A percentile compares a stretch with the other conserved stretches of the same genome.
Conservation (phyloP, 2,329 filamentous ascomycete species). For the Colletotrichum phormii region DNA sequence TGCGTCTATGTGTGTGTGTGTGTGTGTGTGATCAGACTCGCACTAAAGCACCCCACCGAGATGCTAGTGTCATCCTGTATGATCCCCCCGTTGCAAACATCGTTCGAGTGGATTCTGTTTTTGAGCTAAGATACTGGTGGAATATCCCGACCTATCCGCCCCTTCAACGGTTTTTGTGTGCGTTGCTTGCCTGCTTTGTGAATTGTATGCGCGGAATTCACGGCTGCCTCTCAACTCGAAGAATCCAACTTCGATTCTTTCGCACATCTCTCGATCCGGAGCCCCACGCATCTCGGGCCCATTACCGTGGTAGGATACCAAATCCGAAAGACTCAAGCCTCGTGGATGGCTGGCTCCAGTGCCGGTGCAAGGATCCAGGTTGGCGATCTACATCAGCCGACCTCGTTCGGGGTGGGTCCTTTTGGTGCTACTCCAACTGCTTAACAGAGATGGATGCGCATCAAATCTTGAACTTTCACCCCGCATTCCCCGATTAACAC, state of each 20-base stretch:
- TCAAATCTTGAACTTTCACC: conserved; percentile 8
- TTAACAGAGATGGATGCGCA: neutral
- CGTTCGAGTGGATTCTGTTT: neutral
- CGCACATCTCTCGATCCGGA: conserved; percentile 15
- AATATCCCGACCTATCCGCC: conserved; percentile 18
- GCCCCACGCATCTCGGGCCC: conserved; percentile 17
- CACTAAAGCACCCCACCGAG: conserved; percentile 12
- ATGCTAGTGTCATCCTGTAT: neutral
- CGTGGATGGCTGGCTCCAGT: conserved; percentile 22
- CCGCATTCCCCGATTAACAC: conserved; percentile 17
- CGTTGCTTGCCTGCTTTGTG: neutral
- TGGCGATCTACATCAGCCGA: conserved; percentile 30
- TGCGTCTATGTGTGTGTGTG: neutral
- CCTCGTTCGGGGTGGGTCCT: conserved; percentile 11
- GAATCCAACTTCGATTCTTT: conserved; percentile 1
- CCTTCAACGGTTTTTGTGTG: neutral
- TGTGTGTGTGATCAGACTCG: neutral
- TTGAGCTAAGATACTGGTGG: conserved; percentile 27
- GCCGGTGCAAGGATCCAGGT: conserved; percentile 30
- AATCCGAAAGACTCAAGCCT: conserved; percentile 18
- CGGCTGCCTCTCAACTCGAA: neutral
- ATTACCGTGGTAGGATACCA: conserved; percentile 32
- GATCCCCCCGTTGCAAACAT: neutral
- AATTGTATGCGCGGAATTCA: neutral
- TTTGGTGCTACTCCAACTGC: neutral